phyloP scores from a whole-genome alignment of 805 yeast genomes.

The Candida khao-thaluensis region DNA sequence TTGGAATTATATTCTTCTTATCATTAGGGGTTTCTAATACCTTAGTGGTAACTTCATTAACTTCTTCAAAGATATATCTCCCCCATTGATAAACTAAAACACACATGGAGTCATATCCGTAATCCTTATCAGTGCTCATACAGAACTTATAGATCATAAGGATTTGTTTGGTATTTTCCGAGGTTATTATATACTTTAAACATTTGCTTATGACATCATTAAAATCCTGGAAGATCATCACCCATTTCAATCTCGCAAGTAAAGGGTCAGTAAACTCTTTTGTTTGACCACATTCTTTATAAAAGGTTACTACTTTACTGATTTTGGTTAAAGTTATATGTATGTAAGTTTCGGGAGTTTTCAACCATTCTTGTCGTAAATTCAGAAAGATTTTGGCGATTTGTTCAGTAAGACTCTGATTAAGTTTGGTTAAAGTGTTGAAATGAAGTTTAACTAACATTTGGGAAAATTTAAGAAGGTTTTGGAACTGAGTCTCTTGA shows the following conservation, averaged over 20 bases:
- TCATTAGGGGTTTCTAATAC: background rate
- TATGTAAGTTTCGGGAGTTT: constrained; percentile 17
- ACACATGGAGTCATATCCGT: constrained; percentile 20
- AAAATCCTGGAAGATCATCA: constrained; percentile 27
- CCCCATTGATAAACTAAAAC: constrained; percentile 30
- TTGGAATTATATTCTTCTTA: constrained; percentile 2
- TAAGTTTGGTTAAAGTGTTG: constrained; percentile 15
- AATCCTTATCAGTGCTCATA: constrained; percentile 18
- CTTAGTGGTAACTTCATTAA: background rate
- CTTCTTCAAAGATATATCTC: constrained; percentile 7
- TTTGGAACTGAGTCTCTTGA: background rate
- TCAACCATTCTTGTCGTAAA: constrained; percentile 19
- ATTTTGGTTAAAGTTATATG: constrained; percentile 14
- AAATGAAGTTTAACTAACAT: constrained; percentile 23
- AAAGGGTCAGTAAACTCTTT: constrained; percentile 20
- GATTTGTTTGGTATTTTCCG: constrained; percentile 16
- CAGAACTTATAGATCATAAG: constrained; percentile 21
- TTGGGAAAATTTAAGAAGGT: constrained; percentile 17
- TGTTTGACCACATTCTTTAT: constrained; percentile 21
- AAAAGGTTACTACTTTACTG: constrained; percentile 20
- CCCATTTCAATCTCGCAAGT: constrained; percentile 28
- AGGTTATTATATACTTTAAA: constrained; percentile 20
- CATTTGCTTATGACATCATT: constrained; percentile 18
- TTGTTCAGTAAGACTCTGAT: constrained; percentile 14
- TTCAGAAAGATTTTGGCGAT: constrained; percentile 17